Conservation (phyloP, 176 grass and related monocot genomes). For the Bonia amplexicaulis region DNA sequence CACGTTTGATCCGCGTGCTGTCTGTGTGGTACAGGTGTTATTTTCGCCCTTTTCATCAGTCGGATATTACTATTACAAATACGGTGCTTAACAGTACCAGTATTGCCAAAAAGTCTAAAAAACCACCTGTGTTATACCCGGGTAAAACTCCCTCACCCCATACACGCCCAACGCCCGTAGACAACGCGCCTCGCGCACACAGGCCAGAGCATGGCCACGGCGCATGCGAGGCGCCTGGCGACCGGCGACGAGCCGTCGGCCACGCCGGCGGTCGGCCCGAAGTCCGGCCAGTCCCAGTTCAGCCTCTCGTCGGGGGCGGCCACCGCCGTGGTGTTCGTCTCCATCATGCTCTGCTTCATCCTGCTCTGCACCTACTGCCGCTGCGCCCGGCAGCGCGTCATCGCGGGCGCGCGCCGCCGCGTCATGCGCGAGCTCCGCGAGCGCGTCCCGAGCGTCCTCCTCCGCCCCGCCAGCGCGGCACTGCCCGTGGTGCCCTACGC, state of each 20-base stretch:
- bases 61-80: too few relatives aligned
- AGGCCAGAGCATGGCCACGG: slow-evolving; percentile 6
- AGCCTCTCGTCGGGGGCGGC: slow-evolving; percentile 41
- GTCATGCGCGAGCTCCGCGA: slow-evolving; percentile 25
- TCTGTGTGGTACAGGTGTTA: too few relatives aligned
- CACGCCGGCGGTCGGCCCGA: background rate
- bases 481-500: slow-evolving; percentile 41
- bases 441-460: slow-evolving; percentile 16
- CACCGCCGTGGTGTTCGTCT: slow-evolving; percentile 51
- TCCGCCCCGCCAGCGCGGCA: background rate
- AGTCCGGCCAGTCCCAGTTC: slow-evolving; percentile 27
- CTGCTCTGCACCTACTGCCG: slow-evolving; percentile 65
- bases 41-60: too few relatives aligned
- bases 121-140: background rate
- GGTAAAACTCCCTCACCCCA: background rate
- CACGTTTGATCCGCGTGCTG: too few relatives aligned
- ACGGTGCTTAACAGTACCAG: too few relatives aligned
- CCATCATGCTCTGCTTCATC: slow-evolving; percentile 55
- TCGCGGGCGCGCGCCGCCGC: slow-evolving; percentile 28
- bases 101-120: too few relatives aligned
- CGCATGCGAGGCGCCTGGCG: slow-evolving; percentile 26
- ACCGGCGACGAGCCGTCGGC: background rate
- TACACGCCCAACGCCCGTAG: background rate
- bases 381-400: slow-evolving; percentile 44
- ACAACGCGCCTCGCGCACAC: background rate